These are phyloP conservation scores for Pseudocercospora musae DNA, from an alignment of 2,329 filamentous ascomycete genomes.

Conservation along the genomic window DNA sequence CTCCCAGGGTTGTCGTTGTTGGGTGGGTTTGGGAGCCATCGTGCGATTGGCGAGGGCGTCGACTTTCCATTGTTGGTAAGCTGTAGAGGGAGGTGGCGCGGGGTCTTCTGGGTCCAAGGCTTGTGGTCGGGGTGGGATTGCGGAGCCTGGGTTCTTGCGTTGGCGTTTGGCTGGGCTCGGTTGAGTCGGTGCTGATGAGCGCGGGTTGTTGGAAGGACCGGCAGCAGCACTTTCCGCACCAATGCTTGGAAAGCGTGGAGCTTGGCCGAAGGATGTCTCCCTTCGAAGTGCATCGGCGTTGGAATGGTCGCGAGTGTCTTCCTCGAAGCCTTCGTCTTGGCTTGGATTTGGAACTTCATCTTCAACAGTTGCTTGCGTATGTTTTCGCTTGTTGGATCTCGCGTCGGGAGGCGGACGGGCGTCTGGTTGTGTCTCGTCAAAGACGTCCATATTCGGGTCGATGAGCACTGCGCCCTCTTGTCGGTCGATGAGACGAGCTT, in stretches of 20 bases:
- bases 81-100: conserved; percentile 1
- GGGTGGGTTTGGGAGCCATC: conserved; percentile 13
- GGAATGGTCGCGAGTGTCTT: conserved; percentile 34
- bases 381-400: conserved; percentile 6
- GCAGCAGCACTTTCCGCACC: conserved; percentile 5
- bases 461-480: conserved; percentile 19
- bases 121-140: conserved; percentile 27
- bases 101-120: conserved; percentile 12
- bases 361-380: conserved; percentile 19
- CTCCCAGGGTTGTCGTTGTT: conserved; percentile 36
- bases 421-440: not conserved
- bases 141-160: conserved; percentile 34
- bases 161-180: conserved; percentile 23
- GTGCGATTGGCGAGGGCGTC: conserved; percentile 24
- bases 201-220: conserved; percentile 7
- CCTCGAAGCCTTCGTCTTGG: conserved; percentile 47
- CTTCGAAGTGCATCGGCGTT: conserved; percentile 35
- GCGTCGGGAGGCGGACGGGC: not conserved
- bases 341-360: conserved; percentile 26
- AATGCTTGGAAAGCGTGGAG: not conserved
- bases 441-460: conserved; percentile 8
- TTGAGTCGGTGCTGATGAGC: not conserved
- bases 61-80: conserved; percentile 23
- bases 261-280: conserved; percentile 31
- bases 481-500: conserved; percentile 27